Evolutionary conservation across 2,329 filamentous ascomycete species (phyloP).

Genomic region (Fusarium globosum): DNA sequence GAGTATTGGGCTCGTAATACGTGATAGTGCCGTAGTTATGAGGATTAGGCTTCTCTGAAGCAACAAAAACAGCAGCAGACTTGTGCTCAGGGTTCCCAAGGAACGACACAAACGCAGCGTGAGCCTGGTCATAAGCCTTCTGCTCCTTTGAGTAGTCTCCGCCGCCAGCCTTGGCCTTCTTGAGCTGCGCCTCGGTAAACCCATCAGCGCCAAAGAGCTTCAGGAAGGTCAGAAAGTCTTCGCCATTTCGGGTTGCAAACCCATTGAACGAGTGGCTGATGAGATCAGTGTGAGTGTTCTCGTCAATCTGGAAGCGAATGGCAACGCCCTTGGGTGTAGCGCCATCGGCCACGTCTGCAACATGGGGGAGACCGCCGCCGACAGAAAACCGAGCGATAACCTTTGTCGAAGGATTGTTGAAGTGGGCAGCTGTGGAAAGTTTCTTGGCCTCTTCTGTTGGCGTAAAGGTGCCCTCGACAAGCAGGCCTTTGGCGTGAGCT

Average conservation of each 20-base stretch:
- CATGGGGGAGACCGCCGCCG: constrained; percentile 13
- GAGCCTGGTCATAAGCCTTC: background rate
- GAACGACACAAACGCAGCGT: background rate
- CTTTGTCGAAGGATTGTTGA: constrained; percentile 14
- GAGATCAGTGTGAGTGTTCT: constrained; percentile 19
- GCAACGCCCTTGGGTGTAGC: constrained; percentile 27
- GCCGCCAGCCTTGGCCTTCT: background rate
- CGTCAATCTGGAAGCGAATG: constrained; percentile 25
- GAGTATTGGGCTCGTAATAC: constrained; percentile 30
- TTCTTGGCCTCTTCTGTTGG: constrained; percentile 15
- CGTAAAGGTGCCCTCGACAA: constrained; percentile 18
- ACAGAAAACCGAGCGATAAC: constrained; percentile 26
- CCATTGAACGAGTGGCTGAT: constrained; percentile 25
- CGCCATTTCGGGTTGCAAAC: constrained; percentile 4
- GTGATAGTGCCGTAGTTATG: constrained; percentile 28
- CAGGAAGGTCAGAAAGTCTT: constrained; percentile 19
- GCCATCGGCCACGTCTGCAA: constrained; percentile 7
- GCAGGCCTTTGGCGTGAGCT: constrained; percentile 30
- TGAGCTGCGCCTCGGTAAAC: background rate
- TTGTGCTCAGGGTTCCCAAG: background rate
- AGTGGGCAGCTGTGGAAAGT: constrained; percentile 21
- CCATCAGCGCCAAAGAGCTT: constrained; percentile 19
- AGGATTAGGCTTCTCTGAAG: constrained; percentile 19
- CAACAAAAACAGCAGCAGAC: constrained; percentile 6
- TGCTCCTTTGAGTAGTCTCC: constrained; percentile 12